Percentiles rank a stretch among this genome's conserved stretches.
Evolutionary conservation across 192 early-diverging fungal species (phyloP).

Genomic region (Endogone sp.): DNA sequence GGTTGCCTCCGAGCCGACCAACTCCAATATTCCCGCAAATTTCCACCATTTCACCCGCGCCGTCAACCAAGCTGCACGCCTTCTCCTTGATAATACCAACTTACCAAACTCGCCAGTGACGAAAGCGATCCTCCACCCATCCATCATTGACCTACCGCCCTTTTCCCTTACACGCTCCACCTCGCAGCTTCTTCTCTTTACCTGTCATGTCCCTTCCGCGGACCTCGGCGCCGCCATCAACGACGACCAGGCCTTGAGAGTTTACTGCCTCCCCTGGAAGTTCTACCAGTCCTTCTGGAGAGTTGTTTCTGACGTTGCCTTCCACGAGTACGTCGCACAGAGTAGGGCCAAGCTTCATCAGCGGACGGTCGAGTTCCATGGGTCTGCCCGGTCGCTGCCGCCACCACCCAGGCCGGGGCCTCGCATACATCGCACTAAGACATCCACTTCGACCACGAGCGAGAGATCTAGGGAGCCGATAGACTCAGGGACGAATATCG

Average conservation of each 20-base stretch:
- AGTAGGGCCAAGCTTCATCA: neutral
- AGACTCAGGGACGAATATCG: neutral
- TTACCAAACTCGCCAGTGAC: constrained; percentile 10
- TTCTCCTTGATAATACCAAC: constrained; percentile 9
- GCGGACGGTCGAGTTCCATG: too few species aligned
- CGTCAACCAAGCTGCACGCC: constrained; percentile 10
- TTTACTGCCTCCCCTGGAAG: constrained; percentile 16
- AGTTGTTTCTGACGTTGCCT: neutral
- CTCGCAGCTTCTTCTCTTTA: constrained; percentile 27
- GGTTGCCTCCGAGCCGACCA: neutral
- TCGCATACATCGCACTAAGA: neutral
- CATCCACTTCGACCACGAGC: neutral
- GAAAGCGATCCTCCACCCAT: constrained; percentile 14
- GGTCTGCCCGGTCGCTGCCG: neutral
- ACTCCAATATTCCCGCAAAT: neutral
- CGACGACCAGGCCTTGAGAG: constrained; percentile 5
- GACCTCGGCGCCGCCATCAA: constrained; percentile 20
- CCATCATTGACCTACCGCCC: constrained; percentile 20
- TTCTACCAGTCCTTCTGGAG: constrained; percentile 11
- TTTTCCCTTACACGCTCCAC: constrained; percentile 17
- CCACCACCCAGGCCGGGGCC: neutral
- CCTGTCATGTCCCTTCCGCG: constrained; percentile 11
- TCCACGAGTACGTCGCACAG: neutral
- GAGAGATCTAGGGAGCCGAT: neutral
- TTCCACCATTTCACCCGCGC: constrained; percentile 7